Base-by-base conservation (phyloP, 164 flowering plant genomes). In the Hamamelis virginiana region DNA sequence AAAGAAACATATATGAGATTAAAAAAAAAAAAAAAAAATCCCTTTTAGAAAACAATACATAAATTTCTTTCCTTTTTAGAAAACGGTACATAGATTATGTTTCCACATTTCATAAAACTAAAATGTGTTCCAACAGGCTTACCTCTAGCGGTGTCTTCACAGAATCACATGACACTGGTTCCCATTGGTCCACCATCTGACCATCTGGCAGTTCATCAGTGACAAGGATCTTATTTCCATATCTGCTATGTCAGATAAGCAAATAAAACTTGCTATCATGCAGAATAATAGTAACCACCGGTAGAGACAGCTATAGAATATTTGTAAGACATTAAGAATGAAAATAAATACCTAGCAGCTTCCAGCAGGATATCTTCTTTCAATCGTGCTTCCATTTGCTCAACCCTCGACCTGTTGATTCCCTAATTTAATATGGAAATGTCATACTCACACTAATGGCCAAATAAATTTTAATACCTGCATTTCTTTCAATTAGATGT, bases 161-260 rank as follows among this genome's bases (percentile, higher is more conserved):
- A 65, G 91, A 94, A 77, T 86, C 91, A 63, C 62, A 66, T 38
- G 89, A 83, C 58, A 94, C 96, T 38, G 90, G 87, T 82, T 94
- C 98, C 98, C 98, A 94, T 74, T 94, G 98, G 81, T 94, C 98
- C 76, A 94, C 98, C 98, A 94, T 94, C 77, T 94, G 97, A 75
- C 97, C 96, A 83, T 91, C 96, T 68, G 93, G 97, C 76, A 94
- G 85, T 80, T 94, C 98, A 85, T 94, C 98, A 80, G 98, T 94
- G 70, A 94, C 98, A 80, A 94, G 98, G 89, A 94, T 87, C 87
- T 94, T 94, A 87, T 94, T 89, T 78, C 94, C 98, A 84, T 89
- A 94, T 86, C 98, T 94, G 89, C 73, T 63, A 69, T 62, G 70
- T 72, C 80, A 81, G 51, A 76, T 69, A 33, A 58, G 52, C 65